Conservation (phyloP, 1,284 basidiomycete genomes). For the Heterobasidion annosum region DNA sequence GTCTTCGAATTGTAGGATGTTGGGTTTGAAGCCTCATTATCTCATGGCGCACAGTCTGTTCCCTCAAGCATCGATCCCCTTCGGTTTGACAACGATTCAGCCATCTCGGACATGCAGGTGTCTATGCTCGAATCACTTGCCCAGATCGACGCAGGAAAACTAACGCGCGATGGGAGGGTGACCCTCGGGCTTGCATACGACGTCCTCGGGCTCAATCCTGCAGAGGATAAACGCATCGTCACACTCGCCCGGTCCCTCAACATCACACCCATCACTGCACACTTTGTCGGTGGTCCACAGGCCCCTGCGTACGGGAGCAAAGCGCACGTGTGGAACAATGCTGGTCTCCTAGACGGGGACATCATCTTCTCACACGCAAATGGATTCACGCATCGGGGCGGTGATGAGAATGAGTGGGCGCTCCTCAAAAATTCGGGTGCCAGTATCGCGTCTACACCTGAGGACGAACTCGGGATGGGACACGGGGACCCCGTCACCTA, state of each 20-base stretch:
- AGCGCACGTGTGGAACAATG: neutral
- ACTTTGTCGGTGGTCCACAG: neutral
- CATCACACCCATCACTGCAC: neutral
- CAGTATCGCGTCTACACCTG: neutral
- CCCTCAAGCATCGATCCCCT: neutral
- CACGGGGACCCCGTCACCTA: neutral
- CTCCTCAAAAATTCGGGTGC: neutral
- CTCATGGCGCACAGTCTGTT: neutral
- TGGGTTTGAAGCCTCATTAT: neutral
- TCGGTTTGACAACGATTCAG: neutral
- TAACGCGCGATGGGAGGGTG: neutral
- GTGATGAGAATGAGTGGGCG: neutral
- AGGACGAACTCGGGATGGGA: neutral
- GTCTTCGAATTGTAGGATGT: neutral
- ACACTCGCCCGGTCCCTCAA: neutral
- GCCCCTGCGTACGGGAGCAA: neutral
- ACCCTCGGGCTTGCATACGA: neutral
- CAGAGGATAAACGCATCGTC: neutral
- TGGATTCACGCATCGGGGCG: neutral
- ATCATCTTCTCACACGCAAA: neutral
- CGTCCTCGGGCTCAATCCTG: neutral
- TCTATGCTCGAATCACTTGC: neutral
- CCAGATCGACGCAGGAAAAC: neutral
- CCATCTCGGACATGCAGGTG: neutral
- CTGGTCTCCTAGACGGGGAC: neutral